Conservation (phyloP, 768 basidiomycete species). For the Termitomyces sp. region DNA sequence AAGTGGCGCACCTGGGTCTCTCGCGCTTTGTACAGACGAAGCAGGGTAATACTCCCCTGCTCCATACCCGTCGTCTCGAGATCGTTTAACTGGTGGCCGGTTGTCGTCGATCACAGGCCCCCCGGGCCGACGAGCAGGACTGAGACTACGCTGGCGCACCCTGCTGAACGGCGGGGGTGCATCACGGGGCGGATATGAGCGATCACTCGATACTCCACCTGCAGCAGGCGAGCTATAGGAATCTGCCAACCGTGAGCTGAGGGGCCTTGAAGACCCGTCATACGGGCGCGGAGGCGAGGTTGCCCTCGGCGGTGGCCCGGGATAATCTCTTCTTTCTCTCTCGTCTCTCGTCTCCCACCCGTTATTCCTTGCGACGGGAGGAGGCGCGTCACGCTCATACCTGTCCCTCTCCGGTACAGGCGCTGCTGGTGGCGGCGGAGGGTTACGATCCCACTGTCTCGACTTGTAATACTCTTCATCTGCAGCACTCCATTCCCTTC, state of each 20-base stretch:
- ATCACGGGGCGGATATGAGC: conserved; percentile 12
- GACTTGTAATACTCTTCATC: conserved; percentile 40
- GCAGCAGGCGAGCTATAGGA: conserved; percentile 6
- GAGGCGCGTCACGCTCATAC: conserved; percentile 30
- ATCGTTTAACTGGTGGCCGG: conserved; percentile 43
- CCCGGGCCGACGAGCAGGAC: conserved; percentile 30
- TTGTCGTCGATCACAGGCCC: conserved; percentile 31
- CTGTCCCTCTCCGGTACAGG: conserved; percentile 29
- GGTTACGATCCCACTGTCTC: conserved; percentile 32
- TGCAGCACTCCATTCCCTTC: conserved; percentile 24
- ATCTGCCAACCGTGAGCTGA: conserved; percentile 19
- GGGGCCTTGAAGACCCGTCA: conserved; percentile 10
- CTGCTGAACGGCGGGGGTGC: conserved; percentile 27
- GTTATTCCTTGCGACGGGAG: conserved; percentile 14
- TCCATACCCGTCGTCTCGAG: conserved; percentile 38
- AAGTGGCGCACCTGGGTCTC: conserved; percentile 14
- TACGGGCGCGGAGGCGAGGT: conserved; percentile 15
- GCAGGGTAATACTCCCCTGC: conserved; percentile 29
- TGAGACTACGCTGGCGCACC: conserved; percentile 44
- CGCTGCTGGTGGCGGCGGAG: conserved; percentile 16
- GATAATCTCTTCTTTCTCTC: conserved; percentile 28
- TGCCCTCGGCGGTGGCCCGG: conserved; percentile 15
- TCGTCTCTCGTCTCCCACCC: conserved; percentile 43
- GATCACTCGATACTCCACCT: conserved; percentile 5
- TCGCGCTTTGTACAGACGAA: conserved; percentile 2